phyloP scores from a whole-genome alignment of 345 rosid genomes.

The Eucalyptus sideroxylon region DNA sequence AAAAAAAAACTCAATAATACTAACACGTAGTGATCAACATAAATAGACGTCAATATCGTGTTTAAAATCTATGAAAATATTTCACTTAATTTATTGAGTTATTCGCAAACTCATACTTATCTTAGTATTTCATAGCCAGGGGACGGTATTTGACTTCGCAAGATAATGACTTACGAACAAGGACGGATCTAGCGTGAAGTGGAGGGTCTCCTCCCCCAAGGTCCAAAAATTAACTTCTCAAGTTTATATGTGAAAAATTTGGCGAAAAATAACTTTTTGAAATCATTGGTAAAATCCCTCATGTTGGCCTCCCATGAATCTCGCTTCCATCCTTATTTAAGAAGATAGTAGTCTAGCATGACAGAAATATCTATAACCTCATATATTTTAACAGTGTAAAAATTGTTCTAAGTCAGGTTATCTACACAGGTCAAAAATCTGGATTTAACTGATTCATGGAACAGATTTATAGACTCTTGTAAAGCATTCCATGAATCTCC shows the following conservation, averaged over 20 bases:
- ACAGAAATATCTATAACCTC: background rate
- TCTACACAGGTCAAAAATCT: fast-evolving
- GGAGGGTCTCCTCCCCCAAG: background rate
- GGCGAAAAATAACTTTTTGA: background rate
- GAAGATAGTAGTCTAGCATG: too few relatives aligned
- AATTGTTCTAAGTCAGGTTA: background rate
- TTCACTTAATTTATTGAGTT: background rate
- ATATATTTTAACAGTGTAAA: fast-evolving
- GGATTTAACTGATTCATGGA: background rate
- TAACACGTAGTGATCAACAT: background rate
- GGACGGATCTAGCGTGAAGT: background rate
- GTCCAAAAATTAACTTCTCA: background rate
- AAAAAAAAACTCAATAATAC: background rate
- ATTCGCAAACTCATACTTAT: background rate
- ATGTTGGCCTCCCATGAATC: background rate
- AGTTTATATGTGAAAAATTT: background rate
- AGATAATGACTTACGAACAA: background rate
- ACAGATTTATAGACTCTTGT: background rate
- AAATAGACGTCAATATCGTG: background rate
- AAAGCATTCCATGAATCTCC: background rate
- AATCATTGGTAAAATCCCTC: background rate
- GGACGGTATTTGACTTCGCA: background rate
- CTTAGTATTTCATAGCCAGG: background rate
- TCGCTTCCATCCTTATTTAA: background rate
- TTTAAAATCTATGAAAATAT: background rate